phyloP scores from a whole-genome alignment of 148 eudicot species.

The Rheum nobile region DNA sequence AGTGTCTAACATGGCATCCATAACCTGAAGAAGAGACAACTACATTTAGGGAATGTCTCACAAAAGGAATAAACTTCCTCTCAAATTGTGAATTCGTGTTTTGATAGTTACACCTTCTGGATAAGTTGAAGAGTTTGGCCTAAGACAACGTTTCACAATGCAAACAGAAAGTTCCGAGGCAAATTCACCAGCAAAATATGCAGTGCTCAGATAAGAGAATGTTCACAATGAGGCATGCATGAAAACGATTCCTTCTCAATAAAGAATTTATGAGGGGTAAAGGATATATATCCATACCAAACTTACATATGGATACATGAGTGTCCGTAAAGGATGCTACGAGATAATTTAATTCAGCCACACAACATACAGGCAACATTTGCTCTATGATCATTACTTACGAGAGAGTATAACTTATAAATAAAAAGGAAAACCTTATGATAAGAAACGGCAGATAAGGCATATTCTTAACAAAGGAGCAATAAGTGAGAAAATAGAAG shows the following conservation, averaged over 20 bases:
- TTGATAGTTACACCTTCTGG: neutral
- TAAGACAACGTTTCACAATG: neutral
- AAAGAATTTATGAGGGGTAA: neutral
- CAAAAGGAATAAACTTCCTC: neutral
- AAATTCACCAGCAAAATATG: neutral
- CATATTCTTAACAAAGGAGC: neutral
- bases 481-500: neutral
- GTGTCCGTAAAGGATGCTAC: neutral
- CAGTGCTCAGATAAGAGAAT: neutral
- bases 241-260: neutral
- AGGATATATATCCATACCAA: neutral
- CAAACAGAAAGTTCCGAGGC: neutral
- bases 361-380: neutral
- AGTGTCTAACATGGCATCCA: conserved; percentile 69
- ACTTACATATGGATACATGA: neutral
- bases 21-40: conserved; percentile 34
- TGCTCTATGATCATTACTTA: neutral
- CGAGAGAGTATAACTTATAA: too few relatives aligned
- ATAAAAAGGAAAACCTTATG: neutral
- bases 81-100: neutral
- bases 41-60: neutral
- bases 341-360: neutral
- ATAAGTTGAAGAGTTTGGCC: neutral
- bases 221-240: neutral
- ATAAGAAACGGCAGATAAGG: neutral